Conservation (phyloP, 805 yeast genomes). For the Barnettozyma populi region DNA sequence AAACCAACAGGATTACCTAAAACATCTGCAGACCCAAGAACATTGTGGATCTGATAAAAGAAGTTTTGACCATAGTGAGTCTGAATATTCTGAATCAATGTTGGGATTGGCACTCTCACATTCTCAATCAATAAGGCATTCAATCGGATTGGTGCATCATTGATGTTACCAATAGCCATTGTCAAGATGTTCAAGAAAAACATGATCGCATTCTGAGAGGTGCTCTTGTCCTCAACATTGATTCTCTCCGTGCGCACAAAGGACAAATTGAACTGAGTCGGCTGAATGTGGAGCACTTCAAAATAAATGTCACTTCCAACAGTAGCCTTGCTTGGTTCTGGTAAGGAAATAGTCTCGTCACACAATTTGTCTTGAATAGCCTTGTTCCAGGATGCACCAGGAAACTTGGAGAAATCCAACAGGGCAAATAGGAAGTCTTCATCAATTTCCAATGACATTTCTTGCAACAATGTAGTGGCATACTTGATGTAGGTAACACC, state of each 20-base stretch:
- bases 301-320: constrained; percentile 77
- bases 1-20: constrained; percentile 97
- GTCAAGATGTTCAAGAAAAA: constrained; percentile 81
- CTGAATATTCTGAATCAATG: constrained; percentile 60
- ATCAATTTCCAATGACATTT: constrained; percentile 86
- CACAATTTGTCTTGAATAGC: constrained; percentile 45
- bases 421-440: constrained; percentile 86
- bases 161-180: constrained; percentile 95
- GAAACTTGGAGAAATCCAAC: constrained; percentile 72
- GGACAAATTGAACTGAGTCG: constrained; percentile 80
- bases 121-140: constrained; percentile 87
- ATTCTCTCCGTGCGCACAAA: constrained; percentile 85
- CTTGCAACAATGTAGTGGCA: constrained; percentile 85
- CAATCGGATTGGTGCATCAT: constrained; percentile 90
- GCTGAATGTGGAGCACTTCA: constrained; percentile 89
- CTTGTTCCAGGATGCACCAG: constrained; percentile 74
- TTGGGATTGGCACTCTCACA: constrained; percentile 77
- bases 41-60: constrained; percentile 85
- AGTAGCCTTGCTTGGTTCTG: constrained; percentile 56
- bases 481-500: constrained; percentile 89
- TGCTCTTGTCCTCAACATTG: constrained; percentile 56
- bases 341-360: constrained; percentile 58
- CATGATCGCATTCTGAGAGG: constrained; percentile 61
- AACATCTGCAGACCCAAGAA: constrained; percentile 93
- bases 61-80: constrained; percentile 92